Base-by-base conservation (phyloP, 148 eudicot species). In the Amaranthus hypochondriacus region DNA sequence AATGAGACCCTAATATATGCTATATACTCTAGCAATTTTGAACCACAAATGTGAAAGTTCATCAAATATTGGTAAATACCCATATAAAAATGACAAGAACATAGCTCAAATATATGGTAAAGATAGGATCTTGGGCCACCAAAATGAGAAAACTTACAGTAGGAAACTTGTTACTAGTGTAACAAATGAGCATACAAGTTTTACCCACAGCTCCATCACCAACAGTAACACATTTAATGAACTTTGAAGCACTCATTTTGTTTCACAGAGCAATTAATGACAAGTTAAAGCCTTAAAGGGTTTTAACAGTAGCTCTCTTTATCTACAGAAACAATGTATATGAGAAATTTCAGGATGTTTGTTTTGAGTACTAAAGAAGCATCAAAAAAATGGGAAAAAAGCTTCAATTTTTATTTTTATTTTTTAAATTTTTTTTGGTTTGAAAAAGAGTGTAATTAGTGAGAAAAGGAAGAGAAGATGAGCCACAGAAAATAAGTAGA, bases 181-280 rank as follows among this genome's bases (percentile, higher is more conserved):
- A 94, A 75, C 97, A 94, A 82, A 94, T 94, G 75, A 94, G 96
- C 97, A 94, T 87, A 78, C 96, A 94, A 28, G 98, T 94, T 66
- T 94, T 94, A 8, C 98, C 98, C 75, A 94, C 98, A 86, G 98
- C 98, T 73, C 98, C 98, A 84, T 94, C 98, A 70, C 98, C 98
- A 69, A 94, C 98, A 65, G 95, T 91, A 0, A 94, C 98, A 89
- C 98, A 94, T 86, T 94, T 94, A 48, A 94, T 94, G 87, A 94
- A 94, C 92, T 84, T 94, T 80, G 98, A 86, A 76, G 91, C 91
- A 83, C 87, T 90, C 95, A 90, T 90, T 73, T 58, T 77, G 60
- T 49, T n/a, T 53, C 54, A 21, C 14, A 49, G 42, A 8, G 11
- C 5, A 9, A 15, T 4, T 12, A 21, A 48, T 42, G 39, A 28